Evolutionary conservation across 2,329 filamentous ascomycete genomes (phyloP), one percentile per base, ranked within the genome.

Genomic region (Paraphaeosphaeria sporulosa): DNA sequence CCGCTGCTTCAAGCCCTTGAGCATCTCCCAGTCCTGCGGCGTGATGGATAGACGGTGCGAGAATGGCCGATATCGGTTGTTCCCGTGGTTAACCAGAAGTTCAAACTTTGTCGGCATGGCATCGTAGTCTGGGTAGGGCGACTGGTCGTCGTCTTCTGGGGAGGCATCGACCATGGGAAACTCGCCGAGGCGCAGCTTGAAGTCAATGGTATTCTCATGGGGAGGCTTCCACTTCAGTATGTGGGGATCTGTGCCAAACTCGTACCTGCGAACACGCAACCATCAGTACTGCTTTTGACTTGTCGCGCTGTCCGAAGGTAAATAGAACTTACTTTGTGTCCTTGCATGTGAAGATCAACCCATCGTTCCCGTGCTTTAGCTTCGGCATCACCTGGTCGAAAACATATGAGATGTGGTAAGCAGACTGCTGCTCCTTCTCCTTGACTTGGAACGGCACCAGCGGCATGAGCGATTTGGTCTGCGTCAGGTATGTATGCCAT

Each of bases 171-270:
- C 82, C 0, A 83, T 73, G 0, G 91, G 90, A 71, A 97, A 98
- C 13, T 86, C 83, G 56, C 78, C 81, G 46, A 99, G 85, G 54
- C 86, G 87, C 69, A 98, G 85, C 44, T 90, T 87, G 77, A 97
- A 97, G 76, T 99, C 95, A 68, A 99, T 88, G 0, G 93, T 96
- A 81, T 99, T 99, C 77, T 99, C 95, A 66, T 92, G 85, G 4
- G 93, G 92, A 0, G 94, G 93, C 80, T 99, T 99, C 95, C 95
- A 99, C 78, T 99, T 99, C 42, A 99, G 83, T 64, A 97, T 99
- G 76, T 97, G 90, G 52, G 87, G 87, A 78, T 99, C 95, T 13
- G 95, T 99, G 67, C 95, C 95, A 66, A 91, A 90, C 69, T 90
- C 89, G 81, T 99, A 99, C 12, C 54, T 54, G 27, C 19, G 23